Percentiles rank a stretch among this genome's conserved stretches.
Evolutionary conservation across 176 grass and related monocot genomes (phyloP).

Genomic region (Aegilops speltoides): DNA sequence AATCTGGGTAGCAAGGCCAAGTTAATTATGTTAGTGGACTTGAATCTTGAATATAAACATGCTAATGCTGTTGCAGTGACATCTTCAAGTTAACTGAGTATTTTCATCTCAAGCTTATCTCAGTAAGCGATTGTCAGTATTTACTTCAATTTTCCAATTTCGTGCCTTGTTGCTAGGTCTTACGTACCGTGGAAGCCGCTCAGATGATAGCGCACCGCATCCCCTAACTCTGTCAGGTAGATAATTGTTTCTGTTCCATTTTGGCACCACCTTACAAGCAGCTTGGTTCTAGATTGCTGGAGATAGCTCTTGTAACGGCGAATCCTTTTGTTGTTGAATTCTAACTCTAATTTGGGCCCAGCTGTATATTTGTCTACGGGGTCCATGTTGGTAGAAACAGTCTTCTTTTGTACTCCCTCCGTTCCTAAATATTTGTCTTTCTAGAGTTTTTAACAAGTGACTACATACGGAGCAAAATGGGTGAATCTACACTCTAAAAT

Average conservation of each 20-base stretch:
- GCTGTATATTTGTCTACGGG: conserved; percentile 43
- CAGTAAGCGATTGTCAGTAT: neutral
- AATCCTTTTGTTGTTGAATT: conserved; percentile 32
- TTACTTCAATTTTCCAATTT: conserved; percentile 29
- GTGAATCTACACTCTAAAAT: too few relatives aligned
- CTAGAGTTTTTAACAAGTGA: too few relatives aligned
- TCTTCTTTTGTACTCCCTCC: conserved; percentile 35
- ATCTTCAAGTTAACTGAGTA: neutral
- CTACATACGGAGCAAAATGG: too few relatives aligned
- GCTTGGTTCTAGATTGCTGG: conserved; percentile 32
- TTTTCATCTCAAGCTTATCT: neutral
- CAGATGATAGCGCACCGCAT: conserved; percentile 32
- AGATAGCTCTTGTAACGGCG: conserved; percentile 28
- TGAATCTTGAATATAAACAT: neutral
- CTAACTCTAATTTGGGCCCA: conserved; percentile 37
- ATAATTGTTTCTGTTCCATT: conserved; percentile 48
- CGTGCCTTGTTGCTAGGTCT: conserved; percentile 33
- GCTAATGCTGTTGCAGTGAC: neutral
- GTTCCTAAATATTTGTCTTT: too few relatives aligned
- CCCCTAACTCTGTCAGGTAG: conserved; percentile 43
- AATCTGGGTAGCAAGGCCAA: neutral
- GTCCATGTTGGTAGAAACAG: conserved; percentile 38
- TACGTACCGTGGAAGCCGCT: conserved; percentile 36
- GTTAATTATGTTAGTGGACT: neutral
- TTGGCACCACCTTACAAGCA: conserved; percentile 30